Evolutionary conservation across 352 stramenopile species (phyloP).

Genomic region (Aphanomyces cochlioides): DNA sequence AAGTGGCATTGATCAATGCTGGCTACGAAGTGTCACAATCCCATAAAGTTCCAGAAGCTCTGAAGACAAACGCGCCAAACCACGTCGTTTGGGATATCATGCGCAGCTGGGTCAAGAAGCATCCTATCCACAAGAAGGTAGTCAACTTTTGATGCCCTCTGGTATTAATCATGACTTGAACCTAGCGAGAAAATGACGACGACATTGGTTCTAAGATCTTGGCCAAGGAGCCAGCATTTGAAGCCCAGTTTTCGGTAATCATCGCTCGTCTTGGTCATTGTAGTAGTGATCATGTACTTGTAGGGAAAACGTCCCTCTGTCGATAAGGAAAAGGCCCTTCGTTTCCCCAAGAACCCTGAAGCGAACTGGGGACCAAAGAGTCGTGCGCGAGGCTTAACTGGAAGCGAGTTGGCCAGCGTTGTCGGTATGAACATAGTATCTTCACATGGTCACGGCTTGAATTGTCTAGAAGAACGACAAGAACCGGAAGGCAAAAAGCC

Average conservation of each 20-base stretch:
- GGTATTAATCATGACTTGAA: background rate
- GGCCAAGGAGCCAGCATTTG: constrained; percentile 72
- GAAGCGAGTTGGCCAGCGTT: constrained; percentile 23
- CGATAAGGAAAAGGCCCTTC: constrained; percentile 84
- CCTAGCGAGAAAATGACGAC: constrained; percentile 57
- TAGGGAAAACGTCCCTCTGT: constrained; percentile 35
- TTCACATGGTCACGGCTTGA: background rate
- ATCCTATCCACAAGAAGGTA: constrained; percentile 88
- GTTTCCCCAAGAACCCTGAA: constrained; percentile 94
- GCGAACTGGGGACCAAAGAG: constrained; percentile 96
- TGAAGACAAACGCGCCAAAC: constrained; percentile 98
- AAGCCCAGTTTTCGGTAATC: constrained; percentile 80
- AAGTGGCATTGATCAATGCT: constrained; percentile 93
- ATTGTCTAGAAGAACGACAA: constrained; percentile 38
- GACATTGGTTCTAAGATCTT: constrained; percentile 79
- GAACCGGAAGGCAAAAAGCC: constrained; percentile 75
- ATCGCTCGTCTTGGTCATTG: background rate
- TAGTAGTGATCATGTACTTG: background rate
- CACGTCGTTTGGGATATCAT: constrained; percentile 98
- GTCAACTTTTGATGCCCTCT: background rate
- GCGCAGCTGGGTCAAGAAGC: constrained; percentile 92
- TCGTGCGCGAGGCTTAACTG: constrained; percentile 55
- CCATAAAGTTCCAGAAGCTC: constrained; percentile 96
- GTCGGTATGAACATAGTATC: background rate
- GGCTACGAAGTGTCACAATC: constrained; percentile 97